A percentile compares a stretch with the other conserved stretches of the same genome.
These are phyloP conservation scores for Colletotrichum cuscutae DNA, from an alignment of 2,329 filamentous ascomycete genomes.

Conservation along the genomic window DNA sequence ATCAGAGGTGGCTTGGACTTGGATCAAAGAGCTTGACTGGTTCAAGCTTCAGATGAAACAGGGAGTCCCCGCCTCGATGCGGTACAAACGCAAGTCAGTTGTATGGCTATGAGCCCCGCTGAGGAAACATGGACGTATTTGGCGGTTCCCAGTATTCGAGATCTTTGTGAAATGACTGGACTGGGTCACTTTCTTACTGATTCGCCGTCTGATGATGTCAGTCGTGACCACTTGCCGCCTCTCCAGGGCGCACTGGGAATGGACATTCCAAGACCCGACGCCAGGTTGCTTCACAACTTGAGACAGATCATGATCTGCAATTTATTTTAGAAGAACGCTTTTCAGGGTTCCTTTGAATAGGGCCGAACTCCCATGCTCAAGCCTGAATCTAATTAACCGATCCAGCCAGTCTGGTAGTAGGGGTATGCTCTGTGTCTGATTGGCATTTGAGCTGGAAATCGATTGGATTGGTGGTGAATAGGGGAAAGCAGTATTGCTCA, in stretches of 20 bases:
- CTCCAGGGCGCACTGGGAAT: neutral
- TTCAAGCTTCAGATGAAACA: slow-evolving; percentile 30
- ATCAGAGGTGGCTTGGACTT: neutral
- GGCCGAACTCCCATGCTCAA: neutral
- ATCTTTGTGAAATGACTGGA: slow-evolving; percentile 6
- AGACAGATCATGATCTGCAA: neutral
- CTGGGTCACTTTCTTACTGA: slow-evolving; percentile 8
- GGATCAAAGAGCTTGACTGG: neutral
- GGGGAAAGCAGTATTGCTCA: too few species aligned
- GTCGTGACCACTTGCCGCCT: neutral
- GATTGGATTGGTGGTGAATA: too few species aligned
- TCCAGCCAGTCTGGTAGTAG: too few species aligned
- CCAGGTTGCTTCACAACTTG: neutral
- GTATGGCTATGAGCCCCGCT: neutral
- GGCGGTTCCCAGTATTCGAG: neutral
- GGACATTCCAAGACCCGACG: neutral
- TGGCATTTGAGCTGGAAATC: too few species aligned
- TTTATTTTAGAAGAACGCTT: neutral
- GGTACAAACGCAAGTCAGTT: neutral
- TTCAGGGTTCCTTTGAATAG: neutral
- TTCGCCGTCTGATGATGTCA: neutral
- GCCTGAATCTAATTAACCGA: too few species aligned
- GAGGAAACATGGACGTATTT: neutral
- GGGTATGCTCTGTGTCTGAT: too few species aligned
- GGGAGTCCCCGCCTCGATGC: neutral